Evolutionary conservation across 2,329 filamentous ascomycete genomes (phyloP).

Genomic region (Microcyclosporella mali): DNA sequence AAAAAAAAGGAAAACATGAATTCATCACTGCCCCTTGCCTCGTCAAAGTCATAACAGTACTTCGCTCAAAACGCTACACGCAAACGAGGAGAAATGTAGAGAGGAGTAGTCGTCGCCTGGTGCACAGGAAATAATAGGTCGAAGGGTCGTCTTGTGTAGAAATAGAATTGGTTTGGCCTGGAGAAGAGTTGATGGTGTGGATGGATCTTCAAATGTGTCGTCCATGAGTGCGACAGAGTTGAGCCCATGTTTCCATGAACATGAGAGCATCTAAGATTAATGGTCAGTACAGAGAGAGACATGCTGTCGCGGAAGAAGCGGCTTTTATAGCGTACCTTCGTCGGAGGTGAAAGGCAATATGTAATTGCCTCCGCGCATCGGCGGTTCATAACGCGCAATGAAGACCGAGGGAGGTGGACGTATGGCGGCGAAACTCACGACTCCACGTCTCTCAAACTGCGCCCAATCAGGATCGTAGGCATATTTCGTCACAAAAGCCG

Average conservation of each 20-base stretch:
- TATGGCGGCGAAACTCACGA: constrained; percentile 41
- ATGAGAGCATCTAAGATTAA: constrained; percentile 17
- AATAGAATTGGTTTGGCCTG: too few species aligned
- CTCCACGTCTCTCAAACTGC: constrained; percentile 31
- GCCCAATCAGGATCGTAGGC: constrained; percentile 46
- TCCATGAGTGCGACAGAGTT: constrained; percentile 7
- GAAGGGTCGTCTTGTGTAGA: too few species aligned
- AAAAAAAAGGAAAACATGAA: too few species aligned
- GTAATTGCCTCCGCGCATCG: constrained; percentile 17
- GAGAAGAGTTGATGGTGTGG: too few species aligned
- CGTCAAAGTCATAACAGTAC: too few species aligned
- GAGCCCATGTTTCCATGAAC: constrained; percentile 22
- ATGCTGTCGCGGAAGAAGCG: too few species aligned
- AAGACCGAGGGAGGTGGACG: constrained; percentile 50
- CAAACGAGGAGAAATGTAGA: too few species aligned
- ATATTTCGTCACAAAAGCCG: constrained; percentile 45
- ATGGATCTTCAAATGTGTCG: constrained; percentile 1
- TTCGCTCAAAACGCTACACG: too few species aligned
- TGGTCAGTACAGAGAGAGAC: constrained; percentile 6
- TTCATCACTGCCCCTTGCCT: too few species aligned
- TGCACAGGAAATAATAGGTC: too few species aligned
- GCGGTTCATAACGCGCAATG: constrained; percentile 45
- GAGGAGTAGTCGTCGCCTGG: too few species aligned
- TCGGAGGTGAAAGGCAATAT: constrained; percentile 23
- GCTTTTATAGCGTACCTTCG: constrained; percentile 17